A percentile compares a stretch with the other conserved stretches of the same genome.
These are phyloP conservation scores for Cafeteria roenbergensis DNA, from an alignment of 108 stramenopile species.

Conservation along the genomic window DNA sequence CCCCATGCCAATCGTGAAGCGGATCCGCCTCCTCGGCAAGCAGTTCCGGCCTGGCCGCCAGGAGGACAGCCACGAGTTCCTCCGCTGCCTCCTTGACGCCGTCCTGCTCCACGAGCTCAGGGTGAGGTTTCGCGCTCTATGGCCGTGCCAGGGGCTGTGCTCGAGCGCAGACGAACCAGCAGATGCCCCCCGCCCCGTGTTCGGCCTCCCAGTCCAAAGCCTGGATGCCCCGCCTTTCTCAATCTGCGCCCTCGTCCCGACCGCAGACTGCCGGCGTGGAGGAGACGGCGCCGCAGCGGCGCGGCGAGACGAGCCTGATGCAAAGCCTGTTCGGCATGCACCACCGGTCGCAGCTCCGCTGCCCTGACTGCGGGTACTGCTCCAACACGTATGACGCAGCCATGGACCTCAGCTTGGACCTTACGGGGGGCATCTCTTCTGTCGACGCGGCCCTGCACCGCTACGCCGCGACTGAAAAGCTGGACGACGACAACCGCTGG, in stretches of 20 bases:
- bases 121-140: slow-evolving; percentile 44
- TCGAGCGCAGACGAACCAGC: no score
- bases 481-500: slow-evolving; percentile 75
- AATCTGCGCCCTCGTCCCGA: no score
- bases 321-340: slow-evolving; percentile 84
- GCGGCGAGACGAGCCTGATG: slow-evolving; percentile 76
- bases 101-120: slow-evolving; percentile 71
- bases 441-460: slow-evolving; percentile 56
- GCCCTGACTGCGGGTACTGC: slow-evolving; percentile 59
- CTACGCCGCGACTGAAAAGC: slow-evolving; percentile 63
- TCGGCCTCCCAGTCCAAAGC: no score
- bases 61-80: slow-evolving; percentile 93
- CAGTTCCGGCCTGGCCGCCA: slow-evolving; percentile 77
- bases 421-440: slow-evolving; percentile 52
- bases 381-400: slow-evolving; percentile 87
- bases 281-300: slow-evolving; percentile 26
- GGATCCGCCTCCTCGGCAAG: slow-evolving; percentile 51
- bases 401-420: slow-evolving; percentile 76
- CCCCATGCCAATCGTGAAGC: slow-evolving; percentile 53
- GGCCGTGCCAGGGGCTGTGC: no score
- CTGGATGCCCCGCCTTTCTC: no score
- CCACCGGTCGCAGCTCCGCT: slow-evolving; percentile 64
- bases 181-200: no score
- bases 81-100: slow-evolving; percentile 75
- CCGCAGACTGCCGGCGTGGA: slow-evolving; percentile 21